A percentile compares a stretch with the other conserved stretches of the same genome.
Conservation (phyloP, 805 yeast species). For the Barnettozyma siamensis region DNA sequence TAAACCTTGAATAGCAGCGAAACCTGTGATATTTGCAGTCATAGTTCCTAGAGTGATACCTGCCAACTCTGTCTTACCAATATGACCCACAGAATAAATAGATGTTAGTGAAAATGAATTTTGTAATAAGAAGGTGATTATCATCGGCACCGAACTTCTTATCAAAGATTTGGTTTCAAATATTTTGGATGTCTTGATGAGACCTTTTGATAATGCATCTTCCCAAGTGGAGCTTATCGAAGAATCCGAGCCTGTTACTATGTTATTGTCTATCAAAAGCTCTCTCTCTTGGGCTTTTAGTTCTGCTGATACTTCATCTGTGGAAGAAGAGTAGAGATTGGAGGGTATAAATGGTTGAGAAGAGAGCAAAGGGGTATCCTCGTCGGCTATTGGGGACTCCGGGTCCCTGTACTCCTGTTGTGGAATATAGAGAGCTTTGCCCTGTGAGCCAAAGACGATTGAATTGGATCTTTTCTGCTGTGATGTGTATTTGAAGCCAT, state of each 20-base stretch:
- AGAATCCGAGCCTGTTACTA: slow-evolving; percentile 12
- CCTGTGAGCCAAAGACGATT: slow-evolving; percentile 22
- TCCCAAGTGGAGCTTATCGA: slow-evolving; percentile 22
- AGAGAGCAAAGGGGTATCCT: slow-evolving; percentile 11
- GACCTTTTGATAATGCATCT: slow-evolving; percentile 20
- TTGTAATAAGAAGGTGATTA: slow-evolving; percentile 23
- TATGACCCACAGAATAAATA: slow-evolving; percentile 55
- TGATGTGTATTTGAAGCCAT: slow-evolving; percentile 22
- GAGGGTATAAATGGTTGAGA: not conserved
- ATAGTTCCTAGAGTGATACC: slow-evolving; percentile 80
- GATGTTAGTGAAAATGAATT: slow-evolving; percentile 25
- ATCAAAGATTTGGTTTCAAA: slow-evolving; percentile 18
- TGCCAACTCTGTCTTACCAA: slow-evolving; percentile 74
- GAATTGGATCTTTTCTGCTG: slow-evolving; percentile 21
- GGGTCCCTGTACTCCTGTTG: slow-evolving; percentile 7
- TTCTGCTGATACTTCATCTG: slow-evolving; percentile 10
- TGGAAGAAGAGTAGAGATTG: too few species aligned
- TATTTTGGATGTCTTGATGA: slow-evolving; percentile 16
- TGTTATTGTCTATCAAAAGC: slow-evolving; percentile 17
- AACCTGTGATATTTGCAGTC: slow-evolving; percentile 72
- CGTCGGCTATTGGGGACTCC: not conserved
- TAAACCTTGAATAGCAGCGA: slow-evolving; percentile 77
- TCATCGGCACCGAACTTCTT: slow-evolving; percentile 21
- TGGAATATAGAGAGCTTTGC: slow-evolving; percentile 22
- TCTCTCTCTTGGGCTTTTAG: slow-evolving; percentile 20